These are phyloP conservation scores for Hypoxylon crocopeplum DNA, from an alignment of 495 filamentous ascomycete species.

Conservation along the genomic window DNA sequence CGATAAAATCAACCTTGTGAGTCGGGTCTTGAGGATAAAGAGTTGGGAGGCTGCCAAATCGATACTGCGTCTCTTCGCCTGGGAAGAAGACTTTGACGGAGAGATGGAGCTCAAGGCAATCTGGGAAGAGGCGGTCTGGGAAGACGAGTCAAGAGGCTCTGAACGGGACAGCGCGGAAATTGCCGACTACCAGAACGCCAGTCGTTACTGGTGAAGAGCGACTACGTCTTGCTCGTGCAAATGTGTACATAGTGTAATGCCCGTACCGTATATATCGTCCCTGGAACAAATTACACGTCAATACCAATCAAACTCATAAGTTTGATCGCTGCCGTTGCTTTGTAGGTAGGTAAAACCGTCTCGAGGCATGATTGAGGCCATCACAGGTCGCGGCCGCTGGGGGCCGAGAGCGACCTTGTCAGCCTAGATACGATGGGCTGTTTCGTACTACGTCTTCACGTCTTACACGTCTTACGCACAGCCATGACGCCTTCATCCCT, in stretches of 20 bases:
- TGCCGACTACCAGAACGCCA: slow-evolving; percentile 16
- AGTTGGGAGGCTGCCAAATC: slow-evolving; percentile 42
- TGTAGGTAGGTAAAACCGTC: background rate
- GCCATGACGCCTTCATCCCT: background rate
- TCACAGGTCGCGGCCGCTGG: slow-evolving; percentile 5
- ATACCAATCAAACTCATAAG: slow-evolving; percentile 1
- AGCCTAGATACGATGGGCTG: background rate
- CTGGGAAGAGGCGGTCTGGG: slow-evolving; percentile 42
- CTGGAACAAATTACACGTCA: slow-evolving; percentile 12
- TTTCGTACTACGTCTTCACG: slow-evolving; percentile 8
- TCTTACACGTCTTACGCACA: background rate
- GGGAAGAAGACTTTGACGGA: slow-evolving; percentile 40
- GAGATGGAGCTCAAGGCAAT: slow-evolving; percentile 39
- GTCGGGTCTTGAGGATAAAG: slow-evolving; percentile 31
- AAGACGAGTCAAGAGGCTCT: slow-evolving; percentile 17
- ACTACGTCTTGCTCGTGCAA: slow-evolving; percentile 13
- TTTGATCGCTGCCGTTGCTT: background rate
- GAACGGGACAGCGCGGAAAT: slow-evolving; percentile 12
- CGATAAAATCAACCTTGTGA: slow-evolving; percentile 37
- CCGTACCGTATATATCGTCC: slow-evolving; percentile 24
- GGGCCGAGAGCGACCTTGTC: background rate
- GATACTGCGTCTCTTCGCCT: slow-evolving; percentile 39
- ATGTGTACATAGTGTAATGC: slow-evolving; percentile 13
- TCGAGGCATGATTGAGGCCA: slow-evolving; percentile 16
- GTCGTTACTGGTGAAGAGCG: slow-evolving; percentile 8